Conservation (phyloP, 768 basidiomycete genomes). For the Lactifluus piperatus region DNA sequence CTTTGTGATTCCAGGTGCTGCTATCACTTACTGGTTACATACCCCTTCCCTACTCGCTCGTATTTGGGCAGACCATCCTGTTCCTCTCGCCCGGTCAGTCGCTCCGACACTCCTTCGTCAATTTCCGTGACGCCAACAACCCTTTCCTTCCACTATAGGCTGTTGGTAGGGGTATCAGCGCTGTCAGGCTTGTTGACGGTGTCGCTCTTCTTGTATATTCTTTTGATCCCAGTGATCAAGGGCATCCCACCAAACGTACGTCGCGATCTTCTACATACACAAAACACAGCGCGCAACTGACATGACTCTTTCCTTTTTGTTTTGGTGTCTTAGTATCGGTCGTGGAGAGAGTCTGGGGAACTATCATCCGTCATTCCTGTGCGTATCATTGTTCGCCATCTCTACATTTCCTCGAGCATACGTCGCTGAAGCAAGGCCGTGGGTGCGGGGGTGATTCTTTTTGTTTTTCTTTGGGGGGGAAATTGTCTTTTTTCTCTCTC, state of each 20-base stretch:
- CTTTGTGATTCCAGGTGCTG: constrained; percentile 63
- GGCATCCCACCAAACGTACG: constrained; percentile 64
- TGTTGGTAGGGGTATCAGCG: constrained; percentile 44
- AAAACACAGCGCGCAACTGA: constrained; percentile 22
- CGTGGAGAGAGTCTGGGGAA: constrained; percentile 64
- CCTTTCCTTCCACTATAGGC: constrained; percentile 31
- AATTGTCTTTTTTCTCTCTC: neutral
- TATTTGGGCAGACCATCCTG: constrained; percentile 34
- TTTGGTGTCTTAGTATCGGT: constrained; percentile 44
- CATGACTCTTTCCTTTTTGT: neutral
- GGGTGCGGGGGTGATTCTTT: neutral
- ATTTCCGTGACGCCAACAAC: neutral
- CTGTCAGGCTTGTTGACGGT: constrained; percentile 53
- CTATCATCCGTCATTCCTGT: constrained; percentile 62
- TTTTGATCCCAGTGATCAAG: constrained; percentile 56
- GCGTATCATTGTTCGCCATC: neutral
- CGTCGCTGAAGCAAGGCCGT: neutral
- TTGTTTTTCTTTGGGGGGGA: too few relatives aligned
- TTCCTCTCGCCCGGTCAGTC: constrained; percentile 45
- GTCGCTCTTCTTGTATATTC: constrained; percentile 61
- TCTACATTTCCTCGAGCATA: neutral
- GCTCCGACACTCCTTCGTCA: neutral
- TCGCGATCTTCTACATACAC: constrained; percentile 9
- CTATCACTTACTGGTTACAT: constrained; percentile 52
- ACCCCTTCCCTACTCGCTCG: constrained; percentile 44